A percentile compares a stretch with the other conserved stretches of the same genome.
Evolutionary conservation across 2,329 filamentous ascomycete genomes (phyloP).

Genomic region (Stagonosporopsis vannaccii): DNA sequence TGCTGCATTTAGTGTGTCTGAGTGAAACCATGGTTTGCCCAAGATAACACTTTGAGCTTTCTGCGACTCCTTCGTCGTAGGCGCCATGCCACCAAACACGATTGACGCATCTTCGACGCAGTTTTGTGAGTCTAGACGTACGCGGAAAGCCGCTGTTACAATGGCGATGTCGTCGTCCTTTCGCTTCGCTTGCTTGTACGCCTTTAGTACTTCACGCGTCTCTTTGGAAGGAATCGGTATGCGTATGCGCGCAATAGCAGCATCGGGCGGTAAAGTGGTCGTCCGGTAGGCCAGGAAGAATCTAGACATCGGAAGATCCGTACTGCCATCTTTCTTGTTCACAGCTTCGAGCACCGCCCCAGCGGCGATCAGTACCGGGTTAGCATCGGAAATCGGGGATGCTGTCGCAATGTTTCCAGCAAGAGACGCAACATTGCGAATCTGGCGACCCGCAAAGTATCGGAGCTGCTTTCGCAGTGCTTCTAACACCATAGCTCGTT

Average conservation of each 20-base stretch:
- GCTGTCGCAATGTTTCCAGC: slow-evolving; percentile 93
- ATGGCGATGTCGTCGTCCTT: slow-evolving; percentile 99
- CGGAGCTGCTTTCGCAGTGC: slow-evolving; percentile 90
- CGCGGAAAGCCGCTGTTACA: slow-evolving; percentile 82
- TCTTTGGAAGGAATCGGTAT: slow-evolving; percentile 73
- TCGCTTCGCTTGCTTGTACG: slow-evolving; percentile 94
- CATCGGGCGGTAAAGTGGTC: slow-evolving; percentile 79
- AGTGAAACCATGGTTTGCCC: slow-evolving; percentile 79
- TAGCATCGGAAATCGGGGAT: slow-evolving; percentile 93
- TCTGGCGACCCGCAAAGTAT: slow-evolving; percentile 93
- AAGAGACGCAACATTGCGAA: slow-evolving; percentile 92
- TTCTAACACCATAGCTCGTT: slow-evolving; percentile 51
- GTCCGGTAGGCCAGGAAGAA: slow-evolving; percentile 92
- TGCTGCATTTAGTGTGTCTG: slow-evolving; percentile 81
- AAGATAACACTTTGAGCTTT: slow-evolving; percentile 73
- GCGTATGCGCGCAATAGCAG: slow-evolving; percentile 80
- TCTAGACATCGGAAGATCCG: slow-evolving; percentile 74
- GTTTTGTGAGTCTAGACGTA: slow-evolving; percentile 72
- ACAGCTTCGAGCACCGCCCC: slow-evolving; percentile 81
- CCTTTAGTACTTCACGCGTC: slow-evolving; percentile 79
- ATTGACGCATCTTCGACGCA: slow-evolving; percentile 76
- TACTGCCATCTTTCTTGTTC: slow-evolving; percentile 66
- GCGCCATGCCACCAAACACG: slow-evolving; percentile 93
- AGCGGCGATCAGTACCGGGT: slow-evolving; percentile 87
- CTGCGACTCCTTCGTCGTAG: slow-evolving; percentile 82